Percentiles rank a stretch among this genome's conserved stretches.
Conservation (phyloP, 495 filamentous ascomycete species). For the Penicillium manginii region DNA sequence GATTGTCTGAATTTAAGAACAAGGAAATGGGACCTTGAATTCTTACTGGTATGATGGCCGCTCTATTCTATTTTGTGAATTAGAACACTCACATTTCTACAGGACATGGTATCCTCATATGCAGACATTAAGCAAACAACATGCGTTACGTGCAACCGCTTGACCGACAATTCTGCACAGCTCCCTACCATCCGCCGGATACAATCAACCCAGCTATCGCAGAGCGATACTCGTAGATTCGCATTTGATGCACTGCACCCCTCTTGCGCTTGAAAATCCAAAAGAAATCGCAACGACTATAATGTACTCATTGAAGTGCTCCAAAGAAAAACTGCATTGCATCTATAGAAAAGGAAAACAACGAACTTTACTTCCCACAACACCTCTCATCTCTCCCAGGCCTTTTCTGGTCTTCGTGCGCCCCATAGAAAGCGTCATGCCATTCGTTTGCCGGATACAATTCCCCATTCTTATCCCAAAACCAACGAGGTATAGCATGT, state of each 20-base stretch:
- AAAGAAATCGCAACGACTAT: too few species aligned
- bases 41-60: constrained; percentile 39
- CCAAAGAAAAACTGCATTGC: not conserved
- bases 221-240: constrained; percentile 11
- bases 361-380: not conserved
- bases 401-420: constrained; percentile 16
- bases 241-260: constrained; percentile 29
- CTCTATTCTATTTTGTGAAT: not conserved
- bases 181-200: constrained; percentile 40
- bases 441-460: constrained; percentile 28
- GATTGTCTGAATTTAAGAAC: constrained; percentile 42
- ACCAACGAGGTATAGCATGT: constrained; percentile 30
- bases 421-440: constrained; percentile 33
- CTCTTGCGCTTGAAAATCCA: constrained; percentile 27
- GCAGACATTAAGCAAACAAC: constrained; percentile 42
- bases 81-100: constrained; percentile 14
- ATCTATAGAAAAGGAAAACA: not conserved
- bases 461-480: constrained; percentile 35
- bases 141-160: constrained; percentile 42
- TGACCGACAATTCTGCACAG: constrained; percentile 43
- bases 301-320: too few species aligned
- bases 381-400: not conserved
- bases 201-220: constrained; percentile 11
- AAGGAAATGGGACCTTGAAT: constrained; percentile 48
- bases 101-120: constrained; percentile 50